These are phyloP conservation scores for Naumovozyma castellii DNA, from an alignment of 805 yeast species.

Conservation along the genomic window DNA sequence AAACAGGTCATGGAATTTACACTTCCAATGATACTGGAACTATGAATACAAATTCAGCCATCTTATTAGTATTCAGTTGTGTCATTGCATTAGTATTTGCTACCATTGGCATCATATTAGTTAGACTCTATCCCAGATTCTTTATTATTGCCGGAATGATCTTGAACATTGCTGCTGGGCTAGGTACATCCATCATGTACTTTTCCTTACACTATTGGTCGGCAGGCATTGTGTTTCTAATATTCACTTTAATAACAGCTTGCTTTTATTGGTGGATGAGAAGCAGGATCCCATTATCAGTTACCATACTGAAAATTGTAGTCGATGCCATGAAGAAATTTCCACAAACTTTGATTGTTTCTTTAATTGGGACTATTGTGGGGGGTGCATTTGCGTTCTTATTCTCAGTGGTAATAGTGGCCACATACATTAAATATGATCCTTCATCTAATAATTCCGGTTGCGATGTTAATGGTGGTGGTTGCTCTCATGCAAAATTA, in stretches of 20 bases:
- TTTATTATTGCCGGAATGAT: slow-evolving; percentile 65
- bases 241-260: slow-evolving; percentile 55
- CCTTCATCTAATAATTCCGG: slow-evolving; percentile 39
- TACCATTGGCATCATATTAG: slow-evolving; percentile 44
- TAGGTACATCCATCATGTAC: slow-evolving; percentile 71
- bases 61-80: slow-evolving; percentile 57
- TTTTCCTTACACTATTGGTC: slow-evolving; percentile 61
- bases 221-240: slow-evolving; percentile 67
- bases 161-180: slow-evolving; percentile 54
- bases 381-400: slow-evolving; percentile 56
- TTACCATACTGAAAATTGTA: slow-evolving; percentile 57
- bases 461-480: slow-evolving; percentile 42
- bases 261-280: slow-evolving; percentile 68
- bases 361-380: slow-evolving; percentile 49
- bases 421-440: slow-evolving; percentile 70
- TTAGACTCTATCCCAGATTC: slow-evolving; percentile 52
- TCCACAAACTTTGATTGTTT: slow-evolving; percentile 58
- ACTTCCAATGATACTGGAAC: slow-evolving; percentile 44
- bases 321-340: slow-evolving; percentile 66
- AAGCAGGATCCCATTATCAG: slow-evolving; percentile 62
- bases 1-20: slow-evolving; percentile 59
- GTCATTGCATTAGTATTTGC: slow-evolving; percentile 54
- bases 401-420: slow-evolving; percentile 59
- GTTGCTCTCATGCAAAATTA: slow-evolving; percentile 50
- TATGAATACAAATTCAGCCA: slow-evolving; percentile 63